Evolutionary conservation across 225 moss, liverwort and hornwort genomes (phyloP), one percentile per base, ranked within the genome.

Genomic region (Lunularia cruciata): DNA sequence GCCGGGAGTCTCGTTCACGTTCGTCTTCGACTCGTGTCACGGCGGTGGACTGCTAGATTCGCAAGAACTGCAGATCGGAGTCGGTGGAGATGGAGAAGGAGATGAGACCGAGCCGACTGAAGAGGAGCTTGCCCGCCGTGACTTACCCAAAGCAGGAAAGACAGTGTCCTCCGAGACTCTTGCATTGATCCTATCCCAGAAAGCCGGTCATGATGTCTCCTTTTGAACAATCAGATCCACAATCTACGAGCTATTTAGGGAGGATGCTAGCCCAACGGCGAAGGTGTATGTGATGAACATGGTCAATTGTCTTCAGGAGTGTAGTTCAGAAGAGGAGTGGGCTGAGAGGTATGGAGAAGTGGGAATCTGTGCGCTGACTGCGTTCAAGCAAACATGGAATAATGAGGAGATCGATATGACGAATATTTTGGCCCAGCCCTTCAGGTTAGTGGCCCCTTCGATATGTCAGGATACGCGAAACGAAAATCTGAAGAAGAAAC

Each of bases 11-110:
- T 75, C 57, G 2, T 84, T 92, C 75, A 92, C 88, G 14, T 90
- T 92, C 72, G 34, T 92, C 34, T 90, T 90, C 16, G 92, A 92
- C 68, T 92, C 88, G 3, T 92, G 90, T 72, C 86, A 92, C 69
- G 90, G 90, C 46, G 92, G 92, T 8, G 90, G 88, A 32, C 76
- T 90, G 19, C 87, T 89, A 5, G 92, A 92, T 69, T 81, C 86
- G 16, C 72, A 79, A 13, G 83, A 87, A 49, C 87, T 88, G 60
- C 89, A 88, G 76, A 81, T 92, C 55, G 92, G 92, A 19, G 37
- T 57, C 28, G 78, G 52, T 53, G 72, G 63, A 20, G 39, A 45
- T 0, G 73, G 68, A 1, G 59, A 55, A n/a, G 78, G 78, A 53
- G 26, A 8, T 4, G 22, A 71, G 11, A 70, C 76, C 1, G 70